phyloP scores from a whole-genome alignment of 2,329 filamentous ascomycete genomes.

The Neofusicoccum ribis region DNA sequence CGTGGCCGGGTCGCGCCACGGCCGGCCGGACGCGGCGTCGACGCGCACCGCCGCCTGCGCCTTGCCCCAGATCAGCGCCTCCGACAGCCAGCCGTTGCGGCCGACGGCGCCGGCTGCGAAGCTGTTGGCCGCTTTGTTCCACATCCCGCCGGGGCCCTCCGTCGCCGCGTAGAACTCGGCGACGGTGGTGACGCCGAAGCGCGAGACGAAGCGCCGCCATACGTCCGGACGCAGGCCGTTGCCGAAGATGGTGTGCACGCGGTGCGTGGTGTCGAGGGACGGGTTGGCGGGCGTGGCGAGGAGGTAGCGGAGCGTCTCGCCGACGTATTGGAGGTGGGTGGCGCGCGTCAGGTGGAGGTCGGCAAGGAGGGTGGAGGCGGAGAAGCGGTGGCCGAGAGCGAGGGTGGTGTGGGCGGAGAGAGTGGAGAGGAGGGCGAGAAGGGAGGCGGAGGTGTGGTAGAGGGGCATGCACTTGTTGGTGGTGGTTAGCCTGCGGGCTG shows the following conservation, averaged over 20 bases:
- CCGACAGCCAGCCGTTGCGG: neutral
- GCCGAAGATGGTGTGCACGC: slow-evolving; percentile 61
- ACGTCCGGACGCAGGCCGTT: slow-evolving; percentile 70
- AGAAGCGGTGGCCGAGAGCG: slow-evolving; percentile 68
- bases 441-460: slow-evolving; percentile 73
- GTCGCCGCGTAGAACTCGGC: slow-evolving; percentile 78
- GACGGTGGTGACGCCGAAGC: slow-evolving; percentile 64
- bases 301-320: slow-evolving; percentile 74
- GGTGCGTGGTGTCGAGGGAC: slow-evolving; percentile 58
- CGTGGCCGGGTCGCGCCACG: slow-evolving; percentile 52
- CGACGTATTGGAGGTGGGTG: slow-evolving; percentile 75
- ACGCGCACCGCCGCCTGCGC: slow-evolving; percentile 35
- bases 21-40: slow-evolving; percentile 64
- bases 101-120: slow-evolving; percentile 16
- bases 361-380: slow-evolving; percentile 68
- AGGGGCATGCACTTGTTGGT: slow-evolving; percentile 63
- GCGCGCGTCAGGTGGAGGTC: slow-evolving; percentile 68
- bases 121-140: slow-evolving; percentile 6
- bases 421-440: slow-evolving; percentile 57
- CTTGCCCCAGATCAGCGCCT: neutral
- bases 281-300: slow-evolving; percentile 66
- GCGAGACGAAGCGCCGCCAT: slow-evolving; percentile 64
- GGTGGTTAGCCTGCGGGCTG: neutral
- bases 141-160: slow-evolving; percentile 57
- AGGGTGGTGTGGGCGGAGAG: slow-evolving; percentile 47